Conservation (phyloP, 371 early-diverging fungal genomes). For the Syncephalastrum contaminatum region DNA sequence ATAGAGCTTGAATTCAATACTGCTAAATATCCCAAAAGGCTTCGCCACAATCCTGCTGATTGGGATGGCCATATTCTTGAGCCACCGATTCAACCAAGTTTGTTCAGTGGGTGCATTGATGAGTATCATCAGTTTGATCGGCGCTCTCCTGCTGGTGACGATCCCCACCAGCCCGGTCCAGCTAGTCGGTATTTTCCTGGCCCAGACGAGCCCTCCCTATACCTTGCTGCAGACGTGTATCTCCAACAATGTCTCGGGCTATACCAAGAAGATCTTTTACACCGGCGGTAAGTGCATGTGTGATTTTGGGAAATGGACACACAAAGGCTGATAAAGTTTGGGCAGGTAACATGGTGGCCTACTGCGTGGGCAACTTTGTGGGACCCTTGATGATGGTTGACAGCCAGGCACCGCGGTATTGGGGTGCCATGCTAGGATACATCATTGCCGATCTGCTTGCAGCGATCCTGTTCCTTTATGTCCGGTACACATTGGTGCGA, state of each 20-base stretch:
- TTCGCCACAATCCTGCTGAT: slow-evolving; percentile 6
- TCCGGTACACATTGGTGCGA: slow-evolving; percentile 7
- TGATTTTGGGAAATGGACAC: too few relatives aligned
- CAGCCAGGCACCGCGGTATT: slow-evolving; percentile 14
- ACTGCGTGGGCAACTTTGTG: slow-evolving; percentile 21
- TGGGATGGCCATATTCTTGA: background rate
- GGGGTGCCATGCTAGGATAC: slow-evolving; percentile 19
- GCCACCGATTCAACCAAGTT: slow-evolving; percentile 7
- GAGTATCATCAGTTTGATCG: slow-evolving; percentile 9
- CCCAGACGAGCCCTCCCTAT: slow-evolving; percentile 8
- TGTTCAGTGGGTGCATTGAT: slow-evolving; percentile 8
- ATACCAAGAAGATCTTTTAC: slow-evolving; percentile 23
- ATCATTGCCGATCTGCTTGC: slow-evolving; percentile 25
- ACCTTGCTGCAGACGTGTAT: slow-evolving; percentile 11
- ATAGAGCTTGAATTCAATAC: slow-evolving; percentile 4
- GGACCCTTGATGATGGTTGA: slow-evolving; percentile 25
- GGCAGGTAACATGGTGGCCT: slow-evolving; percentile 23
- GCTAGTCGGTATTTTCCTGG: slow-evolving; percentile 13
- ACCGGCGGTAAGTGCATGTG: slow-evolving; percentile 16
- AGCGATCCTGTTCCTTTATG: slow-evolving; percentile 18
- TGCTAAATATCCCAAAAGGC: slow-evolving; percentile 11
- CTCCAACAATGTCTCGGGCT: slow-evolving; percentile 17
- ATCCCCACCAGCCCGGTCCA: slow-evolving; percentile 9
- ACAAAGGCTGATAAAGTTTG: background rate
- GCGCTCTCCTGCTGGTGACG: slow-evolving; percentile 8